Percentiles rank a stretch among this genome's conserved stretches.
These are phyloP conservation scores for Coemansia pectinata DNA, from an alignment of 192 early-diverging fungal species.

Conservation along the genomic window DNA sequence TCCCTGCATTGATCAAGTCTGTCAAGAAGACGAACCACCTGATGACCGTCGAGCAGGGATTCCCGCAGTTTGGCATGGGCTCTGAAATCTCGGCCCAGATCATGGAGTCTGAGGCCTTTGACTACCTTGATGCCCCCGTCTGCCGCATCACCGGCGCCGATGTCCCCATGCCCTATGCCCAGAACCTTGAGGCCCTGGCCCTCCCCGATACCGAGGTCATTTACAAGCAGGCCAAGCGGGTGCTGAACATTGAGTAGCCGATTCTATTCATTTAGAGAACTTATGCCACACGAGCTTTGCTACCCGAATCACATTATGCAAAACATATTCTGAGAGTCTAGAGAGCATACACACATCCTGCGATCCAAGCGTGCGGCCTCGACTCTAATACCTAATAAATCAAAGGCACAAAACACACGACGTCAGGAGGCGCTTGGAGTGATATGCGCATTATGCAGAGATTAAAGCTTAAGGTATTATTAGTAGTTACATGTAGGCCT, in stretches of 20 bases:
- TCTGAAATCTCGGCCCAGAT: constrained; percentile 94
- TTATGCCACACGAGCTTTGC: constrained; percentile 2
- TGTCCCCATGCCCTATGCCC: constrained; percentile 95
- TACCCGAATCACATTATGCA: background rate
- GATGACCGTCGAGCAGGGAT: constrained; percentile 94
- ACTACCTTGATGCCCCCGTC: constrained; percentile 94
- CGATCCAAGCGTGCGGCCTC: background rate
- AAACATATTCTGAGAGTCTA: background rate
- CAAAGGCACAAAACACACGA: too few species aligned
- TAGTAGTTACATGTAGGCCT: background rate
- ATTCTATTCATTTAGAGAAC: background rate
- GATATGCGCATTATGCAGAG: background rate
- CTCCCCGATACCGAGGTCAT: constrained; percentile 85
- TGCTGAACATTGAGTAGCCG: constrained; percentile 47
- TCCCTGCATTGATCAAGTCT: constrained; percentile 85
- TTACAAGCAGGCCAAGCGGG: constrained; percentile 74
- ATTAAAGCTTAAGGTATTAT: background rate
- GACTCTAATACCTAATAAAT: background rate
- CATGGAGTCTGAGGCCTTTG: constrained; percentile 96
- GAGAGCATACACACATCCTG: background rate
- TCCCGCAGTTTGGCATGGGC: constrained; percentile 92
- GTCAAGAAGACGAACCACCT: constrained; percentile 98
- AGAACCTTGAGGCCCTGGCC: constrained; percentile 87
- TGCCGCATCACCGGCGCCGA: constrained; percentile 94
- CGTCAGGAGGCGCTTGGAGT: background rate